Conservation (phyloP, 495 filamentous ascomycete genomes). For the Cenococcum geophilum region DNA sequence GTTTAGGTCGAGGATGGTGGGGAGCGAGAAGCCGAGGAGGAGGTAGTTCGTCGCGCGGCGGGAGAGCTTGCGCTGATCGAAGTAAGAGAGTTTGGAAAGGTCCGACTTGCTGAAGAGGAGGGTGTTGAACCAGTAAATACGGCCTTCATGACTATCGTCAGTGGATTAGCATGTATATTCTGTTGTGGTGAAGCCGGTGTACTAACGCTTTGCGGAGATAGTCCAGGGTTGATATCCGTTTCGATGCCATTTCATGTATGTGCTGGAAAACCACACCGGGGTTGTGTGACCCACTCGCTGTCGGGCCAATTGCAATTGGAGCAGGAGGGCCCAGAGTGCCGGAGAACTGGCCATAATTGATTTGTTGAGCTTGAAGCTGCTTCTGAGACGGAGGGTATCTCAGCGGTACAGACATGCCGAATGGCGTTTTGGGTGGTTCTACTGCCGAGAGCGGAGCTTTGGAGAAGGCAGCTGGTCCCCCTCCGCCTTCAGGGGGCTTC, state of each 20-base stretch:
- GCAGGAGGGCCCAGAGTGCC: constrained; percentile 23
- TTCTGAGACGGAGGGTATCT: constrained; percentile 25
- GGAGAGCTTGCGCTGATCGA: constrained; percentile 72
- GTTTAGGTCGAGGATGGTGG: constrained; percentile 81
- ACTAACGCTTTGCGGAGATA: constrained; percentile 87
- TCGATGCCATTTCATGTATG: constrained; percentile 81
- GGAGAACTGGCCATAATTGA: constrained; percentile 9
- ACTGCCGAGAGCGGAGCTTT: constrained; percentile 29
- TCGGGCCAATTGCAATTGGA: constrained; percentile 12
- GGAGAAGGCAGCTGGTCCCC: constrained; percentile 11
- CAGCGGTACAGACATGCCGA: constrained; percentile 30
- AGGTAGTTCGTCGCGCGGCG: constrained; percentile 88
- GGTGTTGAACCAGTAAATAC: constrained; percentile 96
- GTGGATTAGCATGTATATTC: too few relatives aligned
- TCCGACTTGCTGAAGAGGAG: constrained; percentile 82
- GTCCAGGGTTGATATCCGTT: constrained; percentile 92
- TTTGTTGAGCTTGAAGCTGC: constrained; percentile 21
- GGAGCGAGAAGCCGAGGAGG: constrained; percentile 84
- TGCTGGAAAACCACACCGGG: constrained; percentile 69
- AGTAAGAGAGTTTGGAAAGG: constrained; percentile 74
- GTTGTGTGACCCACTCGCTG: constrained; percentile 47
- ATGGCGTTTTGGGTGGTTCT: constrained; percentile 28
- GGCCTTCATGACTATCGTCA: constrained; percentile 91
- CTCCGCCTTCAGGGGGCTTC: constrained; percentile 13
- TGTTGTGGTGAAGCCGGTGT: too few relatives aligned